These are phyloP conservation scores for Neckera pumila DNA, from an alignment of 225 moss, liverwort and hornwort species.

Conservation along the genomic window DNA sequence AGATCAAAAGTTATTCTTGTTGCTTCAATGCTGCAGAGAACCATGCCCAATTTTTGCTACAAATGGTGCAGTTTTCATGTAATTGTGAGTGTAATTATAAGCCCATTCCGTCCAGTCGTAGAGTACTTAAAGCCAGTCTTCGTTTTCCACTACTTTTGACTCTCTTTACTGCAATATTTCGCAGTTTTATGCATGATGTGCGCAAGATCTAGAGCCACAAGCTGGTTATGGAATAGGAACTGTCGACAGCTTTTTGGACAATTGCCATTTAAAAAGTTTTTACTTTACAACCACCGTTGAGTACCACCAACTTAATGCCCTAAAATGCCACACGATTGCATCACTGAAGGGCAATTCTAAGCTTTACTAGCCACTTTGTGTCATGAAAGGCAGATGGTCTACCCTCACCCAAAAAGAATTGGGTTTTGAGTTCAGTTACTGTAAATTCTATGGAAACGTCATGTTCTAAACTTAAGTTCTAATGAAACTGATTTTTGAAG, in stretches of 20 bases:
- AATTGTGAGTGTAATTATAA: conserved; percentile 5
- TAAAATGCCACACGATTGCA: not conserved
- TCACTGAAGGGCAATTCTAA: not conserved
- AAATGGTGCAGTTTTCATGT: conserved; percentile 6
- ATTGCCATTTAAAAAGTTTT: not conserved
- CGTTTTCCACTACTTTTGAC: not conserved
- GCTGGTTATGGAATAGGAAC: not conserved
- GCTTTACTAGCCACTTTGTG: not conserved
- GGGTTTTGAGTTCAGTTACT: too few relatives aligned
- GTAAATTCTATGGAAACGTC: too few relatives aligned
- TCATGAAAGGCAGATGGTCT: not conserved
- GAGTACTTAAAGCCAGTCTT: not conserved
- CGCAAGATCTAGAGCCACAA: not conserved
- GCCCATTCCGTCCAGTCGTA: not conserved
- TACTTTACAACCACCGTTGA: not conserved
- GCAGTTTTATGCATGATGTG: not conserved
- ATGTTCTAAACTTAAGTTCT: too few relatives aligned
- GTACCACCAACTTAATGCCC: not conserved
- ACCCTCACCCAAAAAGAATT: not conserved
- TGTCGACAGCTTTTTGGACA: not conserved
- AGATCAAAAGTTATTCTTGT: not conserved
- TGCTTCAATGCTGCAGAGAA: not conserved
- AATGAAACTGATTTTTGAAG: too few relatives aligned
- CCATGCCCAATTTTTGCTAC: not conserved
- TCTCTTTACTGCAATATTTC: not conserved